These are phyloP conservation scores for Vaucheria bursata DNA, from an alignment of 352 stramenopile species.

Conservation along the genomic window DNA sequence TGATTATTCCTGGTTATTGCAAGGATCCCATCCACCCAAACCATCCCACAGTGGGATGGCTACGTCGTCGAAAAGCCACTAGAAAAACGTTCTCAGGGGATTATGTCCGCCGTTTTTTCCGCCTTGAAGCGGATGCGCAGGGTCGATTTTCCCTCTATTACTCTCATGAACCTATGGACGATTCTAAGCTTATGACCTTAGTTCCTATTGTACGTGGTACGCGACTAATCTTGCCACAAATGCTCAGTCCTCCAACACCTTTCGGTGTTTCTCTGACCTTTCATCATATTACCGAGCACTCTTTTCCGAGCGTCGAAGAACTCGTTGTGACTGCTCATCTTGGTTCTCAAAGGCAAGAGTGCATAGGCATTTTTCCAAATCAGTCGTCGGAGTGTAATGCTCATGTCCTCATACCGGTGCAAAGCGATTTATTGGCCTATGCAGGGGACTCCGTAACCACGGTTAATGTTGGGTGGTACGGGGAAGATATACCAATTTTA, in stretches of 20 bases:
- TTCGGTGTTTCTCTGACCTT: conserved; percentile 26
- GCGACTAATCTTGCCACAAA: conserved; percentile 16
- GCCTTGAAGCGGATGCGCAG: conserved; percentile 15
- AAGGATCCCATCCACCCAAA: conserved; percentile 31
- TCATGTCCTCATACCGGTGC: background rate
- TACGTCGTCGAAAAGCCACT: conserved; percentile 17
- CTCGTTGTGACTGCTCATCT: conserved; percentile 14
- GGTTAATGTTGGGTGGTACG: conserved; percentile 36
- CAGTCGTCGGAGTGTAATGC: background rate
- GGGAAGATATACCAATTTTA: conserved; percentile 25
- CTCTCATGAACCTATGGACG: conserved; percentile 17
- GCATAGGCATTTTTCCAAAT: background rate
- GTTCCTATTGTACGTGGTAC: conserved; percentile 15
- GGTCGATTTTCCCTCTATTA: conserved; percentile 26
- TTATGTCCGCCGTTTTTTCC: conserved; percentile 35
- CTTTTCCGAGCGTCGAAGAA: conserved; percentile 2
- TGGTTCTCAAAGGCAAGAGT: background rate
- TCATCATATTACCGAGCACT: conserved; percentile 23
- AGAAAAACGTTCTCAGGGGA: conserved; percentile 17
- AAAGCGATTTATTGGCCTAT: background rate
- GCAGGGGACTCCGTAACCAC: conserved; percentile 17
- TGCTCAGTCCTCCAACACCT: conserved; percentile 8
- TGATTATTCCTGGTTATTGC: conserved; percentile 34
- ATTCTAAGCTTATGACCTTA: conserved; percentile 15
- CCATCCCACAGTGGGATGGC: conserved; percentile 30